Conservation (phyloP, 2,329 filamentous ascomycete genomes). For the Cladosporium austrohemisphaericum region DNA sequence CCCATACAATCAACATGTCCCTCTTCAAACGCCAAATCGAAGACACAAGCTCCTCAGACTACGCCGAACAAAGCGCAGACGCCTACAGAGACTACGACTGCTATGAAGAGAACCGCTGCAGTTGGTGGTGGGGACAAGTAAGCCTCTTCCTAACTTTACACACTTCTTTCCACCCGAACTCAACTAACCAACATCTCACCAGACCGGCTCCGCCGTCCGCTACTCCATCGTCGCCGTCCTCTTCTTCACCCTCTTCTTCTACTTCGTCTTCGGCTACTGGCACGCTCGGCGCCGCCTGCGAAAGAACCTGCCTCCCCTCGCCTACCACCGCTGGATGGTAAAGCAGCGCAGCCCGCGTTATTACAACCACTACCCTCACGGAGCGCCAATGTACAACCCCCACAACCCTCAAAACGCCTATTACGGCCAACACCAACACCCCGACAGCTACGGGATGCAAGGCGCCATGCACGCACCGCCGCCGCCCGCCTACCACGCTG, state of each 20-base stretch:
- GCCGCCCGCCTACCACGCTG: conserved; percentile 34
- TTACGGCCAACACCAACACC: conserved; percentile 6
- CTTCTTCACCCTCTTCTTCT: conserved; percentile 55
- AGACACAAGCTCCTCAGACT: conserved; percentile 1
- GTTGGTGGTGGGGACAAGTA: conserved; percentile 29
- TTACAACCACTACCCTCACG: conserved; percentile 15
- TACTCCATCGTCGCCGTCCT: conserved; percentile 66
- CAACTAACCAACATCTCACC: background rate
- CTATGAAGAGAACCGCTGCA: conserved; percentile 10
- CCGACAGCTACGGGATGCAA: conserved; percentile 26
- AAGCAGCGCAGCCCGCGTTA: conserved; percentile 13
- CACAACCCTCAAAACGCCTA: conserved; percentile 21
- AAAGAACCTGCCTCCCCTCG: conserved; percentile 62
- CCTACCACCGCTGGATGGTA: conserved; percentile 59
- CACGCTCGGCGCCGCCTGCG: conserved; percentile 66
- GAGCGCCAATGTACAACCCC: conserved; percentile 22
- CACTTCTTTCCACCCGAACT: background rate
- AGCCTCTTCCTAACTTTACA: conserved; percentile 2
- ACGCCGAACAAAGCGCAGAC: no score
- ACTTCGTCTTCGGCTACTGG: conserved; percentile 64
- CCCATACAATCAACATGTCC: background rate
- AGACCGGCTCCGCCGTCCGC: conserved; percentile 65
- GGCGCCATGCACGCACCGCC: conserved; percentile 23
- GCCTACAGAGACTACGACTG: conserved; percentile 4
- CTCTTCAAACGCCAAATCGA: conserved; percentile 5